Conservation (phyloP, 2,329 filamentous ascomycete genomes). For the Fusarium annulatum region DNA sequence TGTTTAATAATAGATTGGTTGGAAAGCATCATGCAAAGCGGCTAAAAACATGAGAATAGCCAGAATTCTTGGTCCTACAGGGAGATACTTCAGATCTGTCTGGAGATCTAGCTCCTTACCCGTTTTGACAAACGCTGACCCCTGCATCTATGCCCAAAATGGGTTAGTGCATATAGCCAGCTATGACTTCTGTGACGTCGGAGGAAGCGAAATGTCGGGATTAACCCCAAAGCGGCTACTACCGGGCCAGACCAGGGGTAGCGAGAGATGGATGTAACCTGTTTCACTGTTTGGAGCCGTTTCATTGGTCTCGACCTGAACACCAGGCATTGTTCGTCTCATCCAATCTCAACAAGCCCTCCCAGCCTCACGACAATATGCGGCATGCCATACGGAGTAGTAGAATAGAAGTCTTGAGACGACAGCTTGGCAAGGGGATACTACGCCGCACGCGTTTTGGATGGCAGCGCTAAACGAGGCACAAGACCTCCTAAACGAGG, state of each 20-base stretch:
- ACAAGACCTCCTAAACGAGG: background rate
- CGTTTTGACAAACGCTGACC: background rate
- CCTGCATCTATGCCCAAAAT: accelerated
- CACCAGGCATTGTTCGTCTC: conserved; percentile 2
- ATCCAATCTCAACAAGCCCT: background rate
- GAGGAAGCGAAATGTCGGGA: background rate
- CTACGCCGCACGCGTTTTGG: background rate
- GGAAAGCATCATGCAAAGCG: background rate
- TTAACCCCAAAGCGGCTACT: background rate
- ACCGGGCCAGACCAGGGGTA: background rate
- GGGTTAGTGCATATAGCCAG: background rate
- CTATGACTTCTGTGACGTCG: conserved; percentile 1
- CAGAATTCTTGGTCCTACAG: background rate
- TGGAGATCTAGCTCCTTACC: background rate
- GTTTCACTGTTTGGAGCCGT: background rate
- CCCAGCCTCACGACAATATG: background rate
- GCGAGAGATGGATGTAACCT: background rate
- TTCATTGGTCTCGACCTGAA: background rate
- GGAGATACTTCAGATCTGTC: background rate
- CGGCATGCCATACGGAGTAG: too few relatives aligned
- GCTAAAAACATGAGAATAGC: background rate
- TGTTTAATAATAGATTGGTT: background rate
- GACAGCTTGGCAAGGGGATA: background rate
- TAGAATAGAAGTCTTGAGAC: too few relatives aligned
- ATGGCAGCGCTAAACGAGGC: background rate